Conservation (phyloP, 2,329 filamentous ascomycete species). For the Epichloe hybrida region DNA sequence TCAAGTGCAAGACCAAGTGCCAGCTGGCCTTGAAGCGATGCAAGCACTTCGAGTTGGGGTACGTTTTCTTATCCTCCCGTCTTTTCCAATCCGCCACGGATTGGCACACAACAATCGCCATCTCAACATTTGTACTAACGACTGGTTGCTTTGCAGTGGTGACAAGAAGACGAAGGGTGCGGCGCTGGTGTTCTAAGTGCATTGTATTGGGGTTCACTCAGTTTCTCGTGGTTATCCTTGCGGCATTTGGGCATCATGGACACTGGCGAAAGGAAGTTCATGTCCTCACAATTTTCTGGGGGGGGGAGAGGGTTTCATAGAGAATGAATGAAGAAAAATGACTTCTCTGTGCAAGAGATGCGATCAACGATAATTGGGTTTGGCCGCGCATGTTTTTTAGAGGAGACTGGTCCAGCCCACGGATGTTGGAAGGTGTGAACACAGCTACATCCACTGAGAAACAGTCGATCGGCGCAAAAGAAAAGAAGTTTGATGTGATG, state of each 20-base stretch:
- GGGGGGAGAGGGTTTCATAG: slow-evolving; percentile 28
- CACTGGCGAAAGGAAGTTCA: slow-evolving; percentile 33
- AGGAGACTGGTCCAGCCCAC: no score
- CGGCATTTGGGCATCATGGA: slow-evolving; percentile 34
- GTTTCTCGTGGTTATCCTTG: slow-evolving; percentile 30
- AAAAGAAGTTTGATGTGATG: no score
- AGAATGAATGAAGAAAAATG: slow-evolving; percentile 25
- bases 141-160: slow-evolving; percentile 48
- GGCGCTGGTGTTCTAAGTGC: slow-evolving; percentile 94
- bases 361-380: background rate
- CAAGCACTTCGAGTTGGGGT: slow-evolving; percentile 99
- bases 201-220: slow-evolving; percentile 30
- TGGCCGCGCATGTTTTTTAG: background rate
- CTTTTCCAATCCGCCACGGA: no score
- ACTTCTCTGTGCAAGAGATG: slow-evolving; percentile 7
- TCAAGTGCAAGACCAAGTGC: slow-evolving; percentile 93
- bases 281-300: slow-evolving; percentile 25
- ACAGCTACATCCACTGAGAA: no score
- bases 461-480: background rate
- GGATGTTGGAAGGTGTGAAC: no score
- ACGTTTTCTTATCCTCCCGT: slow-evolving; percentile 31
- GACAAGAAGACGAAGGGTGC: slow-evolving; percentile 99
- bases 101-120: no score
- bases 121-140: background rate
- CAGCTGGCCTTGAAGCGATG: slow-evolving; percentile 98